A percentile compares a stretch with the other conserved stretches of the same genome.
Conservation (phyloP, 2,329 filamentous ascomycete genomes). For the Fusarium anthophilum region DNA sequence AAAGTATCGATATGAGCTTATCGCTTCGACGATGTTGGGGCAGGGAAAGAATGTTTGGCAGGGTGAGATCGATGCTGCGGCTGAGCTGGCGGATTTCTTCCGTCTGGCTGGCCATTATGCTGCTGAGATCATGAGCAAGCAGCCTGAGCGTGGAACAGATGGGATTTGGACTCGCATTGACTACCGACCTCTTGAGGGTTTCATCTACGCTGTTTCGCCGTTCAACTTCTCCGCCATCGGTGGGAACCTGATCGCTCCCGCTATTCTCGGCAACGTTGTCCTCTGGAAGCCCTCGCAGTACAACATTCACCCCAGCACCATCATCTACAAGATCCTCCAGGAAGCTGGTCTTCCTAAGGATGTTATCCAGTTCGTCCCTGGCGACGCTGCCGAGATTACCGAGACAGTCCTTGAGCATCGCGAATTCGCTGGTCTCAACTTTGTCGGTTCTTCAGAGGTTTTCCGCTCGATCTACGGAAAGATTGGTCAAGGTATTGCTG, state of each 20-base stretch:
- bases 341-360: slow-evolving; percentile 89
- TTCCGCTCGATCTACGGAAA: slow-evolving; percentile 89
- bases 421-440: slow-evolving; percentile 90
- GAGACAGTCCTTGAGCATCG: slow-evolving; percentile 77
- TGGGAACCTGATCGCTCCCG: slow-evolving; percentile 84
- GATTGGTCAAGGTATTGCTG: slow-evolving; percentile 82
- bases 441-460: slow-evolving; percentile 90
- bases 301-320: slow-evolving; percentile 86
- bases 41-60: slow-evolving; percentile 99
- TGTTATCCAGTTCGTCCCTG: slow-evolving; percentile 93
- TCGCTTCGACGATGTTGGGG: slow-evolving; percentile 94
- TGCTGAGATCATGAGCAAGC: slow-evolving; percentile 53
- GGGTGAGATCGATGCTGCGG: slow-evolving; percentile 94
- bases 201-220: slow-evolving; percentile 91
- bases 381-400: slow-evolving; percentile 85
- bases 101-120: slow-evolving; percentile 94
- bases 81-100: slow-evolving; percentile 91
- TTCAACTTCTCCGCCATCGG: slow-evolving; percentile 98
- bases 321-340: slow-evolving; percentile 88
- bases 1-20: slow-evolving; percentile 96
- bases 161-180: slow-evolving; percentile 73
- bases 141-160: slow-evolving; percentile 46
- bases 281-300: slow-evolving; percentile 94
- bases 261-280: slow-evolving; percentile 92
- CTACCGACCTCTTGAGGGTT: slow-evolving; percentile 91